Conservation (phyloP, 352 stramenopile genomes). For the Poterioochromonas sp. region DNA sequence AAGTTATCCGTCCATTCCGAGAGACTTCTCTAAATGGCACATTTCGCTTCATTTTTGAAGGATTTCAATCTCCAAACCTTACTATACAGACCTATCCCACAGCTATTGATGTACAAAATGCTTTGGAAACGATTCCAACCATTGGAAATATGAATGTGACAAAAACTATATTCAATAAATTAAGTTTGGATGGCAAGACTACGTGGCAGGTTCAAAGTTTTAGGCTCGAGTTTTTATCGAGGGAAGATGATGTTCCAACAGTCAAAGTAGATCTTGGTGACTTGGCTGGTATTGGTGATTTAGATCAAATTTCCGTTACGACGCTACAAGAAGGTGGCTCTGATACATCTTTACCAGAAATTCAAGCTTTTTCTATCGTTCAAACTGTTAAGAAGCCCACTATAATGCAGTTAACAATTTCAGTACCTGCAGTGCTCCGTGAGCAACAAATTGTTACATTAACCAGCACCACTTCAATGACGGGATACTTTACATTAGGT, state of each 20-base stretch:
- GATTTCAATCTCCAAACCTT: background rate
- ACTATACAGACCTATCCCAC: background rate
- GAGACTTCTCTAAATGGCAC: background rate
- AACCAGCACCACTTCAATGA: background rate
- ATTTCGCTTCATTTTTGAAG: conserved; percentile 11
- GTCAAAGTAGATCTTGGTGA: background rate
- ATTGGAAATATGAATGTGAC: background rate
- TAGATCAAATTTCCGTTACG: conserved; percentile 7
- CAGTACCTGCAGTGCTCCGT: background rate
- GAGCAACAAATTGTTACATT: conserved; percentile 15
- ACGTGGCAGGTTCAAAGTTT: background rate
- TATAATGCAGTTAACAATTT: background rate
- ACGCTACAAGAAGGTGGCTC: background rate
- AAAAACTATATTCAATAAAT: background rate
- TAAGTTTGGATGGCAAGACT: background rate
- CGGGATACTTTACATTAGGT: conserved; percentile 13
- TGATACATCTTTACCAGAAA: background rate
- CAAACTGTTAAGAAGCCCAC: background rate
- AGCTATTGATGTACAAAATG: background rate
- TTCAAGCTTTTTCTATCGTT: conserved; percentile 12
- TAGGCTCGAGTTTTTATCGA: background rate
- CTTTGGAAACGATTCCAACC: background rate
- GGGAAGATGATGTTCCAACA: conserved; percentile 27
- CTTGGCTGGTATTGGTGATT: background rate
- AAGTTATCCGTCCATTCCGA: background rate